Conservation (phyloP, 2,329 filamentous ascomycete species). For the Sarocladiaceae sp. region DNA sequence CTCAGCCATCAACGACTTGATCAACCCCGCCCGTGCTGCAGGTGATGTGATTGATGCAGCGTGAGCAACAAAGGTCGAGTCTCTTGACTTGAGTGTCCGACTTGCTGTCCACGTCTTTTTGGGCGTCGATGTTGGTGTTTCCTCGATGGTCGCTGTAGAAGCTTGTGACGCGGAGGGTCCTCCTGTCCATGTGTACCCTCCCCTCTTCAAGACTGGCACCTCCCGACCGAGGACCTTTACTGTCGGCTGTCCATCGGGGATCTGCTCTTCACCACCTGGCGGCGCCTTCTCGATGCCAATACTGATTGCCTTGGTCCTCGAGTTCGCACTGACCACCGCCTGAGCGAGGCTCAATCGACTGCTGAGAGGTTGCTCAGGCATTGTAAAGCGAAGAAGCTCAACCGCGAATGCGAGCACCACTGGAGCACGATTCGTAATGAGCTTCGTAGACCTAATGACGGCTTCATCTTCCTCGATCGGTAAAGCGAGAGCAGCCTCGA, state of each 20-base stretch:
- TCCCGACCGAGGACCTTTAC: constrained; percentile 68
- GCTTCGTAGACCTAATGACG: constrained; percentile 46
- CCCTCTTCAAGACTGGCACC: constrained; percentile 68
- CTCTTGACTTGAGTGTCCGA: constrained; percentile 42
- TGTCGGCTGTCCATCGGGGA: constrained; percentile 69
- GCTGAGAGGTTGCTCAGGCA: constrained; percentile 80
- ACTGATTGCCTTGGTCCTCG: constrained; percentile 66
- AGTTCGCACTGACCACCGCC: constrained; percentile 77
- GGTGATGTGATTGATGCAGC: constrained; percentile 29
- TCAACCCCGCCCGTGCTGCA: constrained; percentile 35
- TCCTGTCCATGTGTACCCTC: constrained; percentile 54
- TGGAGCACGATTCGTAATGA: constrained; percentile 76
- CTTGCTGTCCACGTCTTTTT: constrained; percentile 43
- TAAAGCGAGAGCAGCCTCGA: constrained; percentile 57
- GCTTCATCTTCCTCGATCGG: constrained; percentile 53
- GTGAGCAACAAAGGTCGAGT: constrained; percentile 53
- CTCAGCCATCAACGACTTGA: constrained; percentile 41
- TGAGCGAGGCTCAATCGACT: constrained; percentile 77
- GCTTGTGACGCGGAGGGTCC: constrained; percentile 10
- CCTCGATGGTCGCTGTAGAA: not conserved
- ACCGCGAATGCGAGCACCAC: constrained; percentile 76
- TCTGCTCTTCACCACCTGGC: constrained; percentile 62
- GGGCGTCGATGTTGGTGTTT: constrained; percentile 9
- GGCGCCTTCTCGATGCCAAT: constrained; percentile 63
- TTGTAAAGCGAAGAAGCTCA: constrained; percentile 67